Percentiles rank a stretch among this genome's conserved stretches.
Evolutionary conservation across 441 rosid species (phyloP).

Genomic region (Kokia cookei): DNA sequence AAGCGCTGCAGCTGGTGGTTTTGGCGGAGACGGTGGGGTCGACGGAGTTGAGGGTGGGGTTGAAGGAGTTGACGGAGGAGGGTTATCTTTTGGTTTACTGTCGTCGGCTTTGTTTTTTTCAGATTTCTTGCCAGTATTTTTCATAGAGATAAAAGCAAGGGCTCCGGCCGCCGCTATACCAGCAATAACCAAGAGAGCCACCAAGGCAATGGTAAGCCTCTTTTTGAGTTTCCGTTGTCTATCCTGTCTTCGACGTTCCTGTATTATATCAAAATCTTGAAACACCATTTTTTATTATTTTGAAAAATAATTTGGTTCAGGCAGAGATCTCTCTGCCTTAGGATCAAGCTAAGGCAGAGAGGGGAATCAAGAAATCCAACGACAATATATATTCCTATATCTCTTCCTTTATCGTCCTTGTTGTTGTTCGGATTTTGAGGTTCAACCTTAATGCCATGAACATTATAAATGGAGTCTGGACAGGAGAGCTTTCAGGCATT

Average conservation of each 20-base stretch:
- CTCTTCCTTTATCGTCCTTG: neutral
- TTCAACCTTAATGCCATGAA: constrained; percentile 17
- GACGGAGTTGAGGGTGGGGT: neutral
- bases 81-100: neutral
- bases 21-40: neutral
- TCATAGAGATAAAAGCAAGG: constrained; percentile 27
- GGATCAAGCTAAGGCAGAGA: constrained; percentile 62
- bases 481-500: constrained; percentile 57
- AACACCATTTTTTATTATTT: constrained; percentile 42
- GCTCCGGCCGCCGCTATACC: constrained; percentile 26
- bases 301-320: neutral
- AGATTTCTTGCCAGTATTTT: neutral
- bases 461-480: constrained; percentile 30
- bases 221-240: constrained; percentile 44
- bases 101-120: neutral
- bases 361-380: neutral
- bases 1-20: neutral
- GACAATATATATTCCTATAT: constrained; percentile 3
- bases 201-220: constrained; percentile 30
- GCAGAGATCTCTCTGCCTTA: constrained; percentile 70
- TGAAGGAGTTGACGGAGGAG: neutral
- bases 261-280: constrained; percentile 73
- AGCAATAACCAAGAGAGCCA: constrained; percentile 29
- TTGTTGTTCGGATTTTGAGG: constrained; percentile 2
- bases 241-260: constrained; percentile 57